phyloP scores from a whole-genome alignment of 1,139 yeast species.

The Suhomyces choctaworum region DNA sequence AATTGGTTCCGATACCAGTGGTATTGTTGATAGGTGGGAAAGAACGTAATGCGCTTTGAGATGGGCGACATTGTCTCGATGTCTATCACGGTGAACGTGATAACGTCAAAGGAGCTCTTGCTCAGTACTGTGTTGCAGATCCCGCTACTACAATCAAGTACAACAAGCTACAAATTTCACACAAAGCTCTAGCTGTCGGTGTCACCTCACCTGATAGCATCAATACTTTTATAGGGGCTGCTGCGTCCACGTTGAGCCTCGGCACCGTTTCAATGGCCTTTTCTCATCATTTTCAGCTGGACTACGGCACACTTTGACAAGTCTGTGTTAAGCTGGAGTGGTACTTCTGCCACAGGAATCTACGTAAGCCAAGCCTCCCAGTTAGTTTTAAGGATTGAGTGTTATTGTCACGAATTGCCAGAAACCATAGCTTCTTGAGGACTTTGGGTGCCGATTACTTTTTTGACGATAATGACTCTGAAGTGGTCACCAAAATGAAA shows the following conservation, averaged over 20 bases:
- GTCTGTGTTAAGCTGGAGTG: slow-evolving; percentile 59
- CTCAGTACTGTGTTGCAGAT: slow-evolving; percentile 52
- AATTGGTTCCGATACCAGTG: slow-evolving; percentile 61
- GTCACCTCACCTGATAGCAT: slow-evolving; percentile 29
- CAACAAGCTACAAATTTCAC: slow-evolving; percentile 15
- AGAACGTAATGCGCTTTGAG: slow-evolving; percentile 46
- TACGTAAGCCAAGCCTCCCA: slow-evolving; percentile 59
- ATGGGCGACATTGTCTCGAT: slow-evolving; percentile 54
- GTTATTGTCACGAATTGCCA: slow-evolving; percentile 57
- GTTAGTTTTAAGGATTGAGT: slow-evolving; percentile 45
- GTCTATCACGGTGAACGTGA: slow-evolving; percentile 27
- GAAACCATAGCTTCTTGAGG: slow-evolving; percentile 43
- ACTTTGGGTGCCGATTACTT: slow-evolving; percentile 58
- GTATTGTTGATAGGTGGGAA: slow-evolving; percentile 58
- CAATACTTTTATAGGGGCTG: slow-evolving; percentile 60
- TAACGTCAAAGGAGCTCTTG: slow-evolving; percentile 56
- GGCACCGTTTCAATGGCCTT: slow-evolving; percentile 44
- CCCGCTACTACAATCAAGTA: slow-evolving; percentile 37
- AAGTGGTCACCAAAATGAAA: slow-evolving; percentile 53
- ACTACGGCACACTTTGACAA: slow-evolving; percentile 28
- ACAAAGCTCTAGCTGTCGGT: slow-evolving; percentile 20
- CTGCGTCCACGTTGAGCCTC: slow-evolving; percentile 54
- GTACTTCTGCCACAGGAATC: slow-evolving; percentile 58
- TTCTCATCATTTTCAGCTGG: slow-evolving; percentile 25
- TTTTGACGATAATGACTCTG: slow-evolving; percentile 59